Conservation (phyloP, 2,329 filamentous ascomycete genomes). For the Aspergillus felis region DNA sequence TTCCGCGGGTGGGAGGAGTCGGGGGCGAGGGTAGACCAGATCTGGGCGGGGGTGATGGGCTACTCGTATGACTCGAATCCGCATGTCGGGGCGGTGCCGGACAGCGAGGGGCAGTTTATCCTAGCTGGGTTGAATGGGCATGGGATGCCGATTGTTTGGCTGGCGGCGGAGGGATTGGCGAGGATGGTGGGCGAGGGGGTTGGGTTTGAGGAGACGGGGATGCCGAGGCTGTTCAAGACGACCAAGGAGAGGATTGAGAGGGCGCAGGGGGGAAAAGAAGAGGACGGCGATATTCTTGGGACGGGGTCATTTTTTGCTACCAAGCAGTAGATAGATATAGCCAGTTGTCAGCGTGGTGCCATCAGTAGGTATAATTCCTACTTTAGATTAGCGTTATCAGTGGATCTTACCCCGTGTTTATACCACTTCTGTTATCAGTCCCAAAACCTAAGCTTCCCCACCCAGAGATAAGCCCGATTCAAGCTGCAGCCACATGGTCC, state of each 20-base stretch:
- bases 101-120: slow-evolving; percentile 49
- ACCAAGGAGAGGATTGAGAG: background rate
- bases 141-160: slow-evolving; percentile 62
- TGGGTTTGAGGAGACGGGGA: slow-evolving; percentile 21
- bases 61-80: slow-evolving; percentile 49
- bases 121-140: slow-evolving; percentile 62
- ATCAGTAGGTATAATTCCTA: background rate
- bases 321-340: background rate
- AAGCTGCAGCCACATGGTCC: too few relatives aligned
- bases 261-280: background rate
- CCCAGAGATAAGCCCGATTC: background rate
- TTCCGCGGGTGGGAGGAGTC: slow-evolving; percentile 35
- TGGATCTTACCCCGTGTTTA: background rate
- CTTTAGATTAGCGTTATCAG: background rate
- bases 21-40: slow-evolving; percentile 20
- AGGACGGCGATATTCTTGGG: slow-evolving; percentile 2
- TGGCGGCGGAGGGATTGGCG: slow-evolving; percentile 55
- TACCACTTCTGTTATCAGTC: background rate
- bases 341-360: background rate
- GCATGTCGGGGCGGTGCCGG: slow-evolving; percentile 50
- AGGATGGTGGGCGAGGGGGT: slow-evolving; percentile 45
- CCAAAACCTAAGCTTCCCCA: background rate
- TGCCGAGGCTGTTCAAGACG: slow-evolving; percentile 32
- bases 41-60: slow-evolving; percentile 48
- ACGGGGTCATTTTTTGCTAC: background rate